phyloP scores from a whole-genome alignment of 345 rosid genomes.

The Gossypium rotundifolium region DNA sequence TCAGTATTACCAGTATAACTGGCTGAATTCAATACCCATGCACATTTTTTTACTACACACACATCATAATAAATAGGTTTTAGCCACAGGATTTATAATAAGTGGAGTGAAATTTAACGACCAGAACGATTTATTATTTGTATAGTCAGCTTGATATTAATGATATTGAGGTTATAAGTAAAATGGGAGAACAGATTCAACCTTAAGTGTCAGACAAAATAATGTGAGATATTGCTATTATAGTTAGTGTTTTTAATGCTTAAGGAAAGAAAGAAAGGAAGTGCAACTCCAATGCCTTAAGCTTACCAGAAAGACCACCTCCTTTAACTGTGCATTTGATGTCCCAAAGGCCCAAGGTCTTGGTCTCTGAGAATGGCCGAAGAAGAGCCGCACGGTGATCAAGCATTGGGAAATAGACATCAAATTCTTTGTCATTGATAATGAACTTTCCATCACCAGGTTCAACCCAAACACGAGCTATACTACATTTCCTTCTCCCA shows the following conservation, averaged over 20 bases:
- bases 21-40: neutral
- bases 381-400: constrained; percentile 92
- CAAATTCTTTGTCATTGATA: constrained; percentile 75
- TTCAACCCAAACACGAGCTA: constrained; percentile 87
- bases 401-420: constrained; percentile 89
- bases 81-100: neutral
- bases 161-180: neutral
- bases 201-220: neutral
- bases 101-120: neutral
- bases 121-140: neutral
- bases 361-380: constrained; percentile 93
- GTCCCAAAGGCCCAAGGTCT: constrained; percentile 96
- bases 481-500: constrained; percentile 90
- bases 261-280: neutral
- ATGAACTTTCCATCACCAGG: constrained; percentile 81
- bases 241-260: no score
- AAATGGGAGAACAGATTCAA: neutral
- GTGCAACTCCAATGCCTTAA: neutral
- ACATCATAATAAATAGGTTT: neutral
- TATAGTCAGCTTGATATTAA: neutral
- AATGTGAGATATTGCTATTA: neutral
- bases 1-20: neutral
- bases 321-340: constrained; percentile 81
- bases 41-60: neutral
- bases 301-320: constrained; percentile 82